phyloP scores from a whole-genome alignment of 1,284 basidiomycete genomes.

The Fomitopsis pinicola region DNA sequence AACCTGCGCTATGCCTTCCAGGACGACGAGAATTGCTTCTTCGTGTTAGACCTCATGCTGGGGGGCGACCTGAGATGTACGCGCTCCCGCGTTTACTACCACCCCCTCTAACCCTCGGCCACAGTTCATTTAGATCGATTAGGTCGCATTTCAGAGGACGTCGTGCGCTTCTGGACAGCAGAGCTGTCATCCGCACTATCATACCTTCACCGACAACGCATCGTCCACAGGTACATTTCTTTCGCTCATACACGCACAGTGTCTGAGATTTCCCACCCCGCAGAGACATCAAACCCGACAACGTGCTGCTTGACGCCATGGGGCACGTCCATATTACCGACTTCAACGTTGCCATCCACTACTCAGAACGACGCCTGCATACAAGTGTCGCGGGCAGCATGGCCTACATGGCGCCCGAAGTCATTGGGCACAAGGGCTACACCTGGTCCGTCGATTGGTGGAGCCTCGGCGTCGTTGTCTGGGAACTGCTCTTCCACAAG shows the following conservation, averaged over 20 bases:
- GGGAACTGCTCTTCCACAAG: constrained; percentile 84
- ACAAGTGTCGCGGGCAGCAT: constrained; percentile 94
- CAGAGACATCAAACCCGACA: constrained; percentile 96
- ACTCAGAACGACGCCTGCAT: constrained; percentile 80
- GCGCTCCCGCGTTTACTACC: constrained; percentile 26
- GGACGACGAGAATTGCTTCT: constrained; percentile 97
- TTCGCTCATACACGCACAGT: constrained; percentile 26
- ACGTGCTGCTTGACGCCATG: constrained; percentile 87
- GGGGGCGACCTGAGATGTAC: constrained; percentile 91
- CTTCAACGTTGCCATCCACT: constrained; percentile 98
- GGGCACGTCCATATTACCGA: constrained; percentile 97
- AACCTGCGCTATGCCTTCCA: constrained; percentile 97
- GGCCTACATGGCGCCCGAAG: constrained; percentile 99
- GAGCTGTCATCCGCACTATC: constrained; percentile 84
- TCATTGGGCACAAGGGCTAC: constrained; percentile 75
- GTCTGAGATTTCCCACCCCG: constrained; percentile 25
- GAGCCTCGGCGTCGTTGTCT: constrained; percentile 88
- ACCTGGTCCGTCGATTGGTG: constrained; percentile 93
- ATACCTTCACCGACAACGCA: constrained; percentile 88
- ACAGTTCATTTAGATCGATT: constrained; percentile 87
- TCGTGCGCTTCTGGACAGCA: constrained; percentile 87
- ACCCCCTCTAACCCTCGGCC: constrained; percentile 6
- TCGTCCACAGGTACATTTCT: constrained; percentile 81
- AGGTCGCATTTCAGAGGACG: constrained; percentile 72
- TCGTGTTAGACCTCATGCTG: constrained; percentile 95